Percentiles rank a stretch among this genome's conserved stretches.
These are phyloP conservation scores for Heterobasidion irregulare DNA, from an alignment of 1,284 basidiomycete genomes.

Conservation along the genomic window DNA sequence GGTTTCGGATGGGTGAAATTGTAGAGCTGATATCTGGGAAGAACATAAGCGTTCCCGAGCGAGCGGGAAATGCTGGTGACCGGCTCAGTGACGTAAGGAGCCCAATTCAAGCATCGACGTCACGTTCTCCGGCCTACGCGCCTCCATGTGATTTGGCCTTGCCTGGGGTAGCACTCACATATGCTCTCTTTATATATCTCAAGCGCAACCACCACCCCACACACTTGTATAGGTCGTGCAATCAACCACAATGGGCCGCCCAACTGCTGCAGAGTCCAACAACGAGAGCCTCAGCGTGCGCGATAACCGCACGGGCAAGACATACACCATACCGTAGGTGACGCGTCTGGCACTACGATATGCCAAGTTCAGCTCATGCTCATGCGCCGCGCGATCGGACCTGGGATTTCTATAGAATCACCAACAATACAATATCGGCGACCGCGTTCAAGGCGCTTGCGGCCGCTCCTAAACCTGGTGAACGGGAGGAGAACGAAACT, in stretches of 20 bases:
- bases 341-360: background rate
- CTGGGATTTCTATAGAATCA: slow-evolving; percentile 39
- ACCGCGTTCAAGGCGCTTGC: slow-evolving; percentile 74
- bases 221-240: background rate
- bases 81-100: too few species aligned
- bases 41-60: too few species aligned
- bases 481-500: slow-evolving; percentile 78
- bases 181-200: too few species aligned
- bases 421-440: slow-evolving; percentile 69
- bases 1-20: too few species aligned
- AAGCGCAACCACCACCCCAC: too few species aligned
- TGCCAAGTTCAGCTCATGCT: background rate
- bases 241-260: slow-evolving; percentile 36
- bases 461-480: slow-evolving; percentile 44
- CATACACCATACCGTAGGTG: slow-evolving; percentile 69
- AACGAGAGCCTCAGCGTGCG: slow-evolving; percentile 51
- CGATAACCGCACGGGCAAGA: slow-evolving; percentile 82
- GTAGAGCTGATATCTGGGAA: too few species aligned
- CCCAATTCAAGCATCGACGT: too few species aligned
- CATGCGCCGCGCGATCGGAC: background rate
- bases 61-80: too few species aligned
- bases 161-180: too few species aligned
- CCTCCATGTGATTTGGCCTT: too few species aligned
- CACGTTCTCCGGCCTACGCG: too few species aligned
- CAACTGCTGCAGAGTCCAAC: slow-evolving; percentile 20